Evolutionary conservation across 306 rosid genomes (phyloP).

Genomic region (Acacia melanoxylon): DNA sequence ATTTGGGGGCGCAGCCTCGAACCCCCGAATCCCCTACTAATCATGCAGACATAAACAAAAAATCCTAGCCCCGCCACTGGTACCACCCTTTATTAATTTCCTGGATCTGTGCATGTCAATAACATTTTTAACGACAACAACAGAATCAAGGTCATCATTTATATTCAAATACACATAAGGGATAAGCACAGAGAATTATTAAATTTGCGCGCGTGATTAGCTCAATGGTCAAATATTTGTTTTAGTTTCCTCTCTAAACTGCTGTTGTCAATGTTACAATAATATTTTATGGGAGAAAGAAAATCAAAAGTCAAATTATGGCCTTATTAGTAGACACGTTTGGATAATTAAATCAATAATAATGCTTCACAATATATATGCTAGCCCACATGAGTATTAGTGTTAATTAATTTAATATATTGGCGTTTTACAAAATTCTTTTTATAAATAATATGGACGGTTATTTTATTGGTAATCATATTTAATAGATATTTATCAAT

Average conservation of each 20-base stretch:
- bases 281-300: background rate
- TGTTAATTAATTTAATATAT: background rate
- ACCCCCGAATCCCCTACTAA: too few species aligned
- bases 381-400: background rate
- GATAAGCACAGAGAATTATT: background rate
- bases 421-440: background rate
- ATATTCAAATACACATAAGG: background rate
- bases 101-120: too few species aligned
- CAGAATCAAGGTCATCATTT: background rate
- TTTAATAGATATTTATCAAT: background rate
- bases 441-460: background rate
- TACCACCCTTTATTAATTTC: too few species aligned
- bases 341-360: background rate
- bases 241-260: background rate
- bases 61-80: too few species aligned
- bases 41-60: too few species aligned
- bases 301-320: background rate
- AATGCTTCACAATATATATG: background rate
- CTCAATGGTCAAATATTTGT: slow-evolving; percentile 10
- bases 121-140: background rate
- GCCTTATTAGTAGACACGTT: background rate
- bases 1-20: too few species aligned
- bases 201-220: background rate
- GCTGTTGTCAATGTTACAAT: background rate
- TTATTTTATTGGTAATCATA: background rate